Conservation (phyloP, 164 flowering plant species). For the Vitis rupestris region DNA sequence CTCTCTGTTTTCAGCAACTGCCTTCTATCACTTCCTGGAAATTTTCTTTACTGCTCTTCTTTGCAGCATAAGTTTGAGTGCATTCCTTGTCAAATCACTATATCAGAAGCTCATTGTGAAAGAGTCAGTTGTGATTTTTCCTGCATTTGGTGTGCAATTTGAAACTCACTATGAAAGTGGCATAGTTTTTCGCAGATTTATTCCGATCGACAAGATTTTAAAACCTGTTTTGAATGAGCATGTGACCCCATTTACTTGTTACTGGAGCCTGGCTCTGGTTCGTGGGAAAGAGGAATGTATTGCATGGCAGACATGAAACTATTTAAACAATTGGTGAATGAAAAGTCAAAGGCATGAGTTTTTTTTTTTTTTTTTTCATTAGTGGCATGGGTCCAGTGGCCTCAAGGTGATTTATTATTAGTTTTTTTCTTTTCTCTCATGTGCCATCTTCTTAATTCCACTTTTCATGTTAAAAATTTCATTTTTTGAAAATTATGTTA, state of each 20-base stretch:
- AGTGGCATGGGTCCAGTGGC: too few relatives aligned
- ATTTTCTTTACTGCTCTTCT: constrained; percentile 16
- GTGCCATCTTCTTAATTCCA: too few relatives aligned
- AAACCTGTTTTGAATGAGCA: constrained; percentile 78
- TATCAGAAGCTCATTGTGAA: constrained; percentile 44
- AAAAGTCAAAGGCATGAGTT: too few relatives aligned
- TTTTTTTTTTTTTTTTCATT: too few relatives aligned
- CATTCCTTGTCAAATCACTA: constrained; percentile 30
- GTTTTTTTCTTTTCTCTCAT: too few relatives aligned
- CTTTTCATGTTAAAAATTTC: too few relatives aligned
- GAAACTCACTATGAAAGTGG: constrained; percentile 78
- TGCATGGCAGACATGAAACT: too few relatives aligned
- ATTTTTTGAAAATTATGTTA: too few relatives aligned
- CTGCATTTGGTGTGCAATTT: constrained; percentile 86
- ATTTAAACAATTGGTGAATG: too few relatives aligned
- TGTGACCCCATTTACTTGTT: constrained; percentile 91
- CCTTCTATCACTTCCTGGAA: constrained; percentile 29
- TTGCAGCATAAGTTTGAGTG: constrained; percentile 37
- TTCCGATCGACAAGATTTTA: constrained; percentile 70
- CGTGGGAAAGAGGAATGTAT: constrained; percentile 52
- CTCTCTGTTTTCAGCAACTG: constrained; percentile 26
- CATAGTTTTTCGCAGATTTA: constrained; percentile 54
- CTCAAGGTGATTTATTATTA: too few relatives aligned
- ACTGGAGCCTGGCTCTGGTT: constrained; percentile 79
- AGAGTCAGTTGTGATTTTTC: constrained; percentile 79